Conservation (phyloP, 345 rosid species). For the rapeseed (Brassica napus) region DNA sequence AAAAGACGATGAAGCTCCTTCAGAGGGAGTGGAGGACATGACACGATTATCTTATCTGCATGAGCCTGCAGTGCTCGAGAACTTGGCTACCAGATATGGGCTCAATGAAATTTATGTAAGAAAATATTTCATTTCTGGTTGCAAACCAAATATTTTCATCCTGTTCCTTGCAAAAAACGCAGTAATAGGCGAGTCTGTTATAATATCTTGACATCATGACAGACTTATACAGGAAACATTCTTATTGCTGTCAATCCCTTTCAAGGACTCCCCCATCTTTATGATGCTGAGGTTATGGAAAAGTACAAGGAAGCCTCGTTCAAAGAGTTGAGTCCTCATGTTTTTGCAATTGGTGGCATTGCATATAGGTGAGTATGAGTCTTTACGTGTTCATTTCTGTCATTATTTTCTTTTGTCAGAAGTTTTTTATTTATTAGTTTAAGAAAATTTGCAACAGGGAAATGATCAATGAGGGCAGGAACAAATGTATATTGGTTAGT, state of each 20-base stretch:
- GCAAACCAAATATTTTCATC: conserved; percentile 22
- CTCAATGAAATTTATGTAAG: conserved; percentile 77
- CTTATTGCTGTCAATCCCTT: conserved; percentile 94
- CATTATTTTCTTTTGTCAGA: conserved; percentile 9
- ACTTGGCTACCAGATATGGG: conserved; percentile 63
- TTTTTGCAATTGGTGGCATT: conserved; percentile 78
- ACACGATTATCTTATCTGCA: conserved; percentile 74
- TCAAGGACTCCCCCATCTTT: conserved; percentile 60
- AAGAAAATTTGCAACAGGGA: conserved; percentile 50
- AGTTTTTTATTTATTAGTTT: conserved; percentile 22
- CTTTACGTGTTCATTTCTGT: not conserved
- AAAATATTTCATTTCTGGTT: conserved; percentile 20
- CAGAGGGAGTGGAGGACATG: conserved; percentile 91
- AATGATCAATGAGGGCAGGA: conserved; percentile 76
- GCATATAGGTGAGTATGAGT: conserved; percentile 65
- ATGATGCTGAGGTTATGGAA: conserved; percentile 61
- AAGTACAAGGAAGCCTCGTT: conserved; percentile 59
- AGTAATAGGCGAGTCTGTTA: conserved; percentile 39
- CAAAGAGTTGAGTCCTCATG: conserved; percentile 73
- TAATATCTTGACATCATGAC: conserved; percentile 55
- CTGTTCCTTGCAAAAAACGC: conserved; percentile 34
- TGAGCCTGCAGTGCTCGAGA: conserved; percentile 84
- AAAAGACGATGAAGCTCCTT: conserved; percentile 63
- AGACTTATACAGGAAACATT: conserved; percentile 89
- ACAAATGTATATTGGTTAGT: conserved; percentile 83